Evolutionary conservation across 2,329 filamentous ascomycete genomes (phyloP).

Genomic region (Cordyceps javanica): DNA sequence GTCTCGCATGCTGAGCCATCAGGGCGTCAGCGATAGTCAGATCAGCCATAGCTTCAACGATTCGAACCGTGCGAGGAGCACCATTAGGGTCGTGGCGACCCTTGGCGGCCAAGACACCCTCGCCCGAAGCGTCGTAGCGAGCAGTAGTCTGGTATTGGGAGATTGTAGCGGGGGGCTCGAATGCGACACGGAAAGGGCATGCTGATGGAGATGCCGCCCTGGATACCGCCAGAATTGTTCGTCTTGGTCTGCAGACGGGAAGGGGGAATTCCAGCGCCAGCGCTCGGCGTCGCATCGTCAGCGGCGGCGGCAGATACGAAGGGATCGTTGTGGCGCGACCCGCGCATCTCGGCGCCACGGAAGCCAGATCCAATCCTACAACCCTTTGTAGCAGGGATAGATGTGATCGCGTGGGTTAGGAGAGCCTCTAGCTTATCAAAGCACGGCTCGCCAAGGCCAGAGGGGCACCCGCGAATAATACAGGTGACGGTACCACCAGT

Average conservation of each 20-base stretch:
- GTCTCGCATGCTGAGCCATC: constrained; percentile 68
- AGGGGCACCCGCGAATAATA: constrained; percentile 79
- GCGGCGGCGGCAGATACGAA: constrained; percentile 19
- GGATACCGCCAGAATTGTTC: constrained; percentile 91
- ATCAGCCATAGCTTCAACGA: constrained; percentile 87
- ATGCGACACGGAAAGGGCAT: constrained; percentile 89
- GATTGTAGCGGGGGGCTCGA: constrained; percentile 94
- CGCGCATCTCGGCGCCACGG: constrained; percentile 75
- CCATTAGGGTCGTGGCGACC: constrained; percentile 93
- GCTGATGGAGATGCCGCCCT: constrained; percentile 93
- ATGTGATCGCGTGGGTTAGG: constrained; percentile 89
- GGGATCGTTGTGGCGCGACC: constrained; percentile 87
- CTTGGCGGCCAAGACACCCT: constrained; percentile 81
- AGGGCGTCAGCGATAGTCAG: constrained; percentile 82
- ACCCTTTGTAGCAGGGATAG: constrained; percentile 89
- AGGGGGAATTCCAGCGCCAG: constrained; percentile 35
- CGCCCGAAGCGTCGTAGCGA: constrained; percentile 63
- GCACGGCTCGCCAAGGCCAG: constrained; percentile 83
- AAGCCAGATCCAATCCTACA: constrained; percentile 96
- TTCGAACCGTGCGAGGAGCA: constrained; percentile 63
- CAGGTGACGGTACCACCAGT: constrained; percentile 95
- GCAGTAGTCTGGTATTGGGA: constrained; percentile 79
- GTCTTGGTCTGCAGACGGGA: constrained; percentile 77
- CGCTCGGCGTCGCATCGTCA: not conserved
- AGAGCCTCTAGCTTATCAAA: constrained; percentile 94